Evolutionary conservation across 495 filamentous ascomycete genomes (phyloP), one percentile per base, ranked within the genome.

Genomic region (Copromyces sp.): DNA sequence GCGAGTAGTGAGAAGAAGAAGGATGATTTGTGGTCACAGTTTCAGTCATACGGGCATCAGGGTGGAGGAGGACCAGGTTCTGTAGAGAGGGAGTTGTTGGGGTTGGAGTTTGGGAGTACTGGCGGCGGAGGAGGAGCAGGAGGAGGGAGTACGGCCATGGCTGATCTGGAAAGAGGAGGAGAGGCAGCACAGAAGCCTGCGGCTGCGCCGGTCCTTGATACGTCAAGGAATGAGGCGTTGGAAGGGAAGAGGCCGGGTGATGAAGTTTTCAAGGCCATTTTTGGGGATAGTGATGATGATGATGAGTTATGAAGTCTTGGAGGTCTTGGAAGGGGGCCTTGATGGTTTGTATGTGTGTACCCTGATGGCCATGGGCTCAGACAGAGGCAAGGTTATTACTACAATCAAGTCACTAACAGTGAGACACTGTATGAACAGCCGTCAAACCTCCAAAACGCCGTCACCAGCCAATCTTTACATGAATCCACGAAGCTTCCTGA

Each of bases 261-360:
- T 68, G 93, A 91, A n/a, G 90, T 98, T 4, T 96, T 99, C 77
- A 92, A 90, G 79, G 93, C 93, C 29, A 94, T 99, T 17, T 99
- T 99, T 85, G 95, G 95, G 9, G 93, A 92, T 78, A 92, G 91
- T 71, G 91, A 93, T 76, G 91, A 94, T 76, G 91, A 94, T 74
- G 91, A 93, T 16, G 85, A 88, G n/a, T 80, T 78, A 71, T 79
- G 76, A 42, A 68, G 68, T 17, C 41, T 42, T 17, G 8, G 4
- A 35, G 8, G 20, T 14, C 20, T 29, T 17, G 29, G 29, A 17
- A 32, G 47, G 12, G 47, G 53, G 35, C 53, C 53, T 65, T 65
- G 29, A 65, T 65, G 14, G 53, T 9, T 32, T 35, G 3, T 37
- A 37, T 37, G 35, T 17, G 14, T 61, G 53, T 16, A 61, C 53